Evolutionary conservation across 225 moss, liverwort and hornwort species (phyloP).

Genomic region (Neckera pumila): DNA sequence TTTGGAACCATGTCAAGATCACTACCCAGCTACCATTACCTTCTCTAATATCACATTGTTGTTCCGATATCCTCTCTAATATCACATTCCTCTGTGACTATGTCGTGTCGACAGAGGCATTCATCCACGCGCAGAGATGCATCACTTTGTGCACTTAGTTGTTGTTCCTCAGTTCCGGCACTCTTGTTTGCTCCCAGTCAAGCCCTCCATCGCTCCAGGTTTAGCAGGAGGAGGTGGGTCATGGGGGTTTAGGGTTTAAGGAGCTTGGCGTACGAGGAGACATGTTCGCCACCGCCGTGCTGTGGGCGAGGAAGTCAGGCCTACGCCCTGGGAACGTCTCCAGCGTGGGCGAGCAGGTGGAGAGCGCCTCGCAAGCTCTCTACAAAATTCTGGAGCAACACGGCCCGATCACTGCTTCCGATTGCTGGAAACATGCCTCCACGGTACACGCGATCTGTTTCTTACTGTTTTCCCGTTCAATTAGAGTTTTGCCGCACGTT

Average conservation of each 20-base stretch:
- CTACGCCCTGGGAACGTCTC: conserved; percentile 13
- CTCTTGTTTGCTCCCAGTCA: no score
- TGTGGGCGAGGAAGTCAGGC: conserved; percentile 28
- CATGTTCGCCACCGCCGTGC: conserved; percentile 39
- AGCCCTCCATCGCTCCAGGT: no score
- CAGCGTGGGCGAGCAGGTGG: conserved; percentile 25
- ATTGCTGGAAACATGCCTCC: conserved; percentile 37
- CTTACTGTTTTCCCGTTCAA: background rate
- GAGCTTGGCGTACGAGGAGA: background rate
- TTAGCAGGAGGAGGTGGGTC: background rate
- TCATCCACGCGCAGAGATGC: background rate
- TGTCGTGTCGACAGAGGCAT: background rate
- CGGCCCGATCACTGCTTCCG: conserved; percentile 42
- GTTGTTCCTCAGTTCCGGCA: background rate
- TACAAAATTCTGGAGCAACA: conserved; percentile 32
- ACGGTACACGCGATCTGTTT: conserved; percentile 1
- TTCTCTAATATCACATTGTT: background rate
- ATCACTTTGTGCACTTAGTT: background rate
- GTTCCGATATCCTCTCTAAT: background rate
- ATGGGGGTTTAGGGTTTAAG: conserved; percentile 4
- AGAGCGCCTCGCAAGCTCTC: conserved; percentile 26
- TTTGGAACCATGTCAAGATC: background rate
- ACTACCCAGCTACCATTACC: background rate
- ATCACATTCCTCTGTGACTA: background rate
- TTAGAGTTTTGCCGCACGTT: background rate